A percentile compares a stretch with the other conserved stretches of the same genome.
These are phyloP conservation scores for Acer campestre DNA, from an alignment of 345 rosid genomes.

Conservation along the genomic window DNA sequence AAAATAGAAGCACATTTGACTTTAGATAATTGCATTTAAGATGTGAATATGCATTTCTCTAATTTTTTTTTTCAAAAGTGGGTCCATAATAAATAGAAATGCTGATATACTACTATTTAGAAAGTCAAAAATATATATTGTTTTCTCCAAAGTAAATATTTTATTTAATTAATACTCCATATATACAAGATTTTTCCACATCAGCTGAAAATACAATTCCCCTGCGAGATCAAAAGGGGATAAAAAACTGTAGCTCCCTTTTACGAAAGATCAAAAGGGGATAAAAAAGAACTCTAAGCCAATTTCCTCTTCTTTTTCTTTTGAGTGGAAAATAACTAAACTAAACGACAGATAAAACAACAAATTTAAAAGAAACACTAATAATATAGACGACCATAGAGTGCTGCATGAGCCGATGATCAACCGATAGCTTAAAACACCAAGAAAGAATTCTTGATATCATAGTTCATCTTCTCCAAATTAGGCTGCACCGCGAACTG, in stretches of 20 bases:
- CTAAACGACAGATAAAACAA: background rate
- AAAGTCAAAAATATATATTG: too few species aligned
- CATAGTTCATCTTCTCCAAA: conserved; percentile 89
- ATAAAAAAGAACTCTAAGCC: background rate
- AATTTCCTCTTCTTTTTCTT: background rate
- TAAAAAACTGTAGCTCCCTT: background rate
- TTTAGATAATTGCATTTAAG: too few species aligned
- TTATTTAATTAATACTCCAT: background rate
- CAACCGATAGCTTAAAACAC: conserved; percentile 43
- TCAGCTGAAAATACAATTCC: background rate
- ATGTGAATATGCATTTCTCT: too few species aligned
- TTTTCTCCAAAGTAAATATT: background rate
- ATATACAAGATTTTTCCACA: background rate
- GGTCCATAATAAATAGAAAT: too few species aligned
- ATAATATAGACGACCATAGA: background rate
- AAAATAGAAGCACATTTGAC: too few species aligned
- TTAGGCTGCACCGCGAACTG: conserved; percentile 90
- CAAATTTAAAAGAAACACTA: background rate
- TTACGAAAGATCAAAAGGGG: background rate
- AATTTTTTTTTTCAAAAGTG: too few species aligned
- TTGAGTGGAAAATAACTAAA: background rate
- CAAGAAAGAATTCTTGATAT: conserved; percentile 63
- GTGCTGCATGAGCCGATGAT: background rate
- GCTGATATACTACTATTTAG: too few species aligned
- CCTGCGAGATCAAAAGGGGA: background rate